Evolutionary conservation across 2,329 filamentous ascomycete genomes (phyloP), one percentile per base, ranked within the genome.

Genomic region (Scleromitrula shiraiana): DNA sequence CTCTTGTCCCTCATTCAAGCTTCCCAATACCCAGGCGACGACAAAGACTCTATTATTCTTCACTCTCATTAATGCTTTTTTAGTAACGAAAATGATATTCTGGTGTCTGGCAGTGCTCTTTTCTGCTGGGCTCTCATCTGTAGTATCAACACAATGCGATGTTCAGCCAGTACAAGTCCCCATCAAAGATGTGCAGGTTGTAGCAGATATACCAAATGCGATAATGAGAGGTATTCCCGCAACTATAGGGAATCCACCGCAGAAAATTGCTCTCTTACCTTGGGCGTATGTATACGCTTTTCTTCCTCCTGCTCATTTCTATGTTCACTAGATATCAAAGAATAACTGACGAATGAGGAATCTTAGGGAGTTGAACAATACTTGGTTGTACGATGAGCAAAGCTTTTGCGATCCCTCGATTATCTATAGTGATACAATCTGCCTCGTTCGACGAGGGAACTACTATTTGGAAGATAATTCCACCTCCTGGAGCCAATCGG

Each of bases 211-310:
- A 33, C 14, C 22, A 43, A n/a, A 43, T 2, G 33, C 41, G 1
- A 33, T 33, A 1, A 26, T 43, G n/a, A 8, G 41, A 36, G 30
- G 30, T 8, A 43, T 43, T 33, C 3, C 41, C 33, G 10, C 24
- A 6, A 20, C 10, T 23, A 12, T 27, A 3, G 15, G 41, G 19
- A 20, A 3, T 17, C 41, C 41, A 43, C 20, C 41, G 23, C 41
- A 43, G 17, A 20, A 43, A 19, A 43, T 36, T 22, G 41, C 26
- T 19, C 20, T 43, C 24, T 29, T 43, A 23, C 30, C 41, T 35
- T 43, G 41, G n/a, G 41, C 30, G 41, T 43, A 43, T 24, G 1
- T 14, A 23, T 17, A 15, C 10, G 14, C 15, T 17, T 20, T 2
- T 26, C n/a, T 12, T 33, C 14, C 14, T 12, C 6, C 2, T 14